A percentile compares a stretch with the other conserved stretches of the same genome.
phyloP scores from a whole-genome alignment of 495 filamentous ascomycete genomes.

The Penicillium turbatum region DNA sequence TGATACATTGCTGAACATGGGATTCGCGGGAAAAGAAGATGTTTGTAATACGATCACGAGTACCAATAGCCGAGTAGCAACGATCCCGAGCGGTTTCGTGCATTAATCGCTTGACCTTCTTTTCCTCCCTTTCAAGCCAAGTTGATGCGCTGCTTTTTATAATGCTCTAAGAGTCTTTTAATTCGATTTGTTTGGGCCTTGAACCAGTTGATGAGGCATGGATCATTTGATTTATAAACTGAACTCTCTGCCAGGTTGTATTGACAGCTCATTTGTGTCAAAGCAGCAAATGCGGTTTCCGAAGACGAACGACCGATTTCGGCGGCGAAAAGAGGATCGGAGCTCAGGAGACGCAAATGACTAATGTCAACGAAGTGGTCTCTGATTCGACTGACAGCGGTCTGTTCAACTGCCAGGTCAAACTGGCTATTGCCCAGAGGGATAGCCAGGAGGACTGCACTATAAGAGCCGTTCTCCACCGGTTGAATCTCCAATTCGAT shows the following conservation, averaged over 20 bases:
- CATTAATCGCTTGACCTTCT: no score
- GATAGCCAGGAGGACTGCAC: slow-evolving; percentile 3
- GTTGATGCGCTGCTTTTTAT: no score
- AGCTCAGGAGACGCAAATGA: not conserved
- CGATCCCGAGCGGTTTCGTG: no score
- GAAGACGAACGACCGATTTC: not conserved
- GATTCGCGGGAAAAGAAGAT: no score
- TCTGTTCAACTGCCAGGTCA: not conserved
- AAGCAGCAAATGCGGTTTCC: not conserved
- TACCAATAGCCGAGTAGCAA: no score
- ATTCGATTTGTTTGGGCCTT: not conserved
- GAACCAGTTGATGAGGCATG: not conserved
- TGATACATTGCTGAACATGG: no score
- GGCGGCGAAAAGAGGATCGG: not conserved
- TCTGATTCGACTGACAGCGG: not conserved
- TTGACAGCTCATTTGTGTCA: not conserved
- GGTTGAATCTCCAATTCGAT: not conserved
- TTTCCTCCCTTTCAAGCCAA: no score
- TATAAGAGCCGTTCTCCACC: not conserved
- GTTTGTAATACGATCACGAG: no score
- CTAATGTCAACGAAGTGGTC: not conserved
- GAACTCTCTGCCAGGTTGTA: not conserved
- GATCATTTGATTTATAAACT: not conserved
- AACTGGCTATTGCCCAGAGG: slow-evolving; percentile 1
- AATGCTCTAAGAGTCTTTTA: not conserved